Percentiles rank a stretch among this genome's conserved stretches.
These are phyloP conservation scores for Boletales sp. DNA, from an alignment of 768 basidiomycete species.

Conservation along the genomic window DNA sequence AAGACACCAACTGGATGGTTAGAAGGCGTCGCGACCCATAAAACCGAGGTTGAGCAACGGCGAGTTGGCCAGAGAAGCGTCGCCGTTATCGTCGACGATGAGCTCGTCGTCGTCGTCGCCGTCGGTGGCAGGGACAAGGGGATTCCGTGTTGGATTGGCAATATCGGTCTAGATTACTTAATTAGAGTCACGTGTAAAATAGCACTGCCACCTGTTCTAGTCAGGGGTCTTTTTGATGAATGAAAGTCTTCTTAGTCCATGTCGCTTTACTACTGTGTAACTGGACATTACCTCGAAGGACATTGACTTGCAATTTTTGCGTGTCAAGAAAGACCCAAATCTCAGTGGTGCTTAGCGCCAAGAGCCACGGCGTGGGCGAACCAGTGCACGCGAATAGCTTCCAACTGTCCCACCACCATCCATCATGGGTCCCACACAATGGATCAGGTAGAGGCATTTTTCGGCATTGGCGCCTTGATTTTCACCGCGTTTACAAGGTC, in stretches of 20 bases:
- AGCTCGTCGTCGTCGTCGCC: slow-evolving; percentile 26
- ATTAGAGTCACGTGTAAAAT: slow-evolving; percentile 23
- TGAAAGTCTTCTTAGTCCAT: too few relatives aligned
- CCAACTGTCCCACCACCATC: neutral
- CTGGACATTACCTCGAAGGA: too few relatives aligned
- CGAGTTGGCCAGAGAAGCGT: neutral
- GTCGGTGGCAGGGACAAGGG: slow-evolving; percentile 37
- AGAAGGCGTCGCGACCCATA: slow-evolving; percentile 15
- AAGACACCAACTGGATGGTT: slow-evolving; percentile 15
- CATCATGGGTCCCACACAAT: slow-evolving; percentile 15
- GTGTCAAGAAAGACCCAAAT: too few relatives aligned
- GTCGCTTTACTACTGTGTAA: too few relatives aligned
- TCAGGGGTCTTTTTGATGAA: too few relatives aligned
- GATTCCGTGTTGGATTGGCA: slow-evolving; percentile 31
- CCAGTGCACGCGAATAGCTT: too few relatives aligned
- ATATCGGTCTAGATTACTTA: slow-evolving; percentile 30
- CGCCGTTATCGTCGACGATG: slow-evolving; percentile 30
- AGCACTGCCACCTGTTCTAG: slow-evolving; percentile 7
- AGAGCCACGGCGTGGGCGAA: neutral
- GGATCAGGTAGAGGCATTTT: slow-evolving; percentile 21
- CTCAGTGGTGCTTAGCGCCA: neutral
- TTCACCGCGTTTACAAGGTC: slow-evolving; percentile 6
- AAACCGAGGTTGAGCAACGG: slow-evolving; percentile 1
- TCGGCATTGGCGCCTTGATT: neutral
- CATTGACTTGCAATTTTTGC: too few relatives aligned